These are phyloP conservation scores for Sarocladium kiliense DNA, from an alignment of 2,329 filamentous ascomycete species.

Conservation along the genomic window DNA sequence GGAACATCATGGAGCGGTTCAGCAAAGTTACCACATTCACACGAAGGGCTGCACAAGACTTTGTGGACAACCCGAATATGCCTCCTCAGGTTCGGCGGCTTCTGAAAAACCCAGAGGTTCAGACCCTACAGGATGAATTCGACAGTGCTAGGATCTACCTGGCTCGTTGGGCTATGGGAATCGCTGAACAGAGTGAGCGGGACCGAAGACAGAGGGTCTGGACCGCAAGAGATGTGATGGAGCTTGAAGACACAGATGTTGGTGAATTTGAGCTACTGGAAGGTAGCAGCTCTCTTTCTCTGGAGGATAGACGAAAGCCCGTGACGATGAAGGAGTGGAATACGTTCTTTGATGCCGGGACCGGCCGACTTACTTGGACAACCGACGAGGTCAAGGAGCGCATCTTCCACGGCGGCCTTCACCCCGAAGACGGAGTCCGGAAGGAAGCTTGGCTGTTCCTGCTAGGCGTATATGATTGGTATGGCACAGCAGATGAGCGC, in stretches of 20 bases:
- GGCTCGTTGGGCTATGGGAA: slow-evolving; percentile 96
- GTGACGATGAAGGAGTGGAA: slow-evolving; percentile 86
- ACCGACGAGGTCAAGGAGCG: slow-evolving; percentile 92
- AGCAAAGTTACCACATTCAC: slow-evolving; percentile 98
- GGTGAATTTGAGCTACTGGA: slow-evolving; percentile 95
- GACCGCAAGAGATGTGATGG: slow-evolving; percentile 87
- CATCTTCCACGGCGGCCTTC: slow-evolving; percentile 91
- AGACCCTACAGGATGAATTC: slow-evolving; percentile 93
- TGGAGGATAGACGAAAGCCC: slow-evolving; percentile 71
- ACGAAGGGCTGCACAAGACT: slow-evolving; percentile 81
- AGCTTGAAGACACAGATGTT: slow-evolving; percentile 90
- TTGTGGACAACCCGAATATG: slow-evolving; percentile 84
- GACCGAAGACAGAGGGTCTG: slow-evolving; percentile 84
- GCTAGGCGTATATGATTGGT: slow-evolving; percentile 88
- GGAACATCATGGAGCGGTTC: slow-evolving; percentile 95
- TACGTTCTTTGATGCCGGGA: slow-evolving; percentile 74
- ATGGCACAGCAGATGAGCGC: slow-evolving; percentile 81
- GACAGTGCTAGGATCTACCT: slow-evolving; percentile 93
- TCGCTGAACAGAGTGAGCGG: slow-evolving; percentile 91
- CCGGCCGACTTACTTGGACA: slow-evolving; percentile 72
- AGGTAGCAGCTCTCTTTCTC: slow-evolving; percentile 64
- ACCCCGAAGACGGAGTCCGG: slow-evolving; percentile 82
- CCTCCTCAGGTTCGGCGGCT: slow-evolving; percentile 83
- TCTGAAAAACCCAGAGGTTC: slow-evolving; percentile 87
- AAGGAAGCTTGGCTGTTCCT: slow-evolving; percentile 97